Base-by-base conservation (phyloP, 1,139 yeast genomes). In the Yamadazyma siamensis region DNA sequence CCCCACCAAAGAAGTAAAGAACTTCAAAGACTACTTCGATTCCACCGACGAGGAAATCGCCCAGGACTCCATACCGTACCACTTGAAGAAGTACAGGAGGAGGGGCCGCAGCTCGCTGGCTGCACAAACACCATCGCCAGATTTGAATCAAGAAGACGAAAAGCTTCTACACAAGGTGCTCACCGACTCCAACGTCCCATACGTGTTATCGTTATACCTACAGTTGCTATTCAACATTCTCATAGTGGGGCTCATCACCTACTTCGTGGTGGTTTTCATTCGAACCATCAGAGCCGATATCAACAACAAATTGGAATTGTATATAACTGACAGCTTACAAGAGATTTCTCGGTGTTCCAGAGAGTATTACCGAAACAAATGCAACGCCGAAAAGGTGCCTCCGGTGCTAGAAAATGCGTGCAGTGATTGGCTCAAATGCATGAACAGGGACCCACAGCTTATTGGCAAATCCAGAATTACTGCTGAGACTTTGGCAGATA, bases 401-500 rank as follows among this genome's bases (percentile, higher is more conserved):
- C 96, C 95, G 1, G 91, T 88, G 0, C 56, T 88, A 17, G 88
- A 83, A 43, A 56, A 61, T n/a, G 68, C 76, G 13, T 91, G 98
- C 54, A 64, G 71, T 19, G 63, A 65, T 24, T 86, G 95, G 94
- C 81, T 77, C 39, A 73, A 70, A 39, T 91, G 98, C 55, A 88
- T 85, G 95, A 77, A 80, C 45, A 68, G 87, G 38, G 94, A 89
- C 46, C 95, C 96, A 10, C 74, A 76, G 24, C 64, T 75, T 6
- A 75, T 88, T n/a, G 94, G 91, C 4, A 71, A 77, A 27, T 85
- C 94, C 3, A 71, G 75, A 43, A 75, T 88, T 18, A 75, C 88
- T 1, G 95, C 95, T 0, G 89, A 81, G 48, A 76, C 94, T 0
- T 70, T 87, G 49, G 94, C 94, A 1, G 91, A 82, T 39, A 81